Evolutionary conservation across 331 rosid genomes (phyloP).

Genomic region (Rhamnella rubrinervis): DNA sequence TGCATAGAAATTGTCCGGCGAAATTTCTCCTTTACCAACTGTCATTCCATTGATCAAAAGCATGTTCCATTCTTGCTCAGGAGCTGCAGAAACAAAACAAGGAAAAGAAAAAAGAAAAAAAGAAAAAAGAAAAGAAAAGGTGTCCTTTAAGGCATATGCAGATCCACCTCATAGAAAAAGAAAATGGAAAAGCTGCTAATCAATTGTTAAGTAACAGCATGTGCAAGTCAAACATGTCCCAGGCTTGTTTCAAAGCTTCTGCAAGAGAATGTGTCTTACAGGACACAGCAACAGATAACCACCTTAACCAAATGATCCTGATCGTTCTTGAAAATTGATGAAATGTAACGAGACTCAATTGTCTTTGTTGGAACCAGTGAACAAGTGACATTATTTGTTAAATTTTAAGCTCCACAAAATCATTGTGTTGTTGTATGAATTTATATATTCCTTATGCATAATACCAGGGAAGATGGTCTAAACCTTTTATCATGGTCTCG

Average conservation of each 20-base stretch:
- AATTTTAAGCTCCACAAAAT: not conserved
- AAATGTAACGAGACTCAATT: too few relatives aligned
- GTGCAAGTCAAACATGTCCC: slow-evolving; percentile 1
- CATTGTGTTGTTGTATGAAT: too few relatives aligned
- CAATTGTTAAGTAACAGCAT: slow-evolving; percentile 1
- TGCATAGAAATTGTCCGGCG: slow-evolving; percentile 60
- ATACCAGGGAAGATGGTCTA: slow-evolving; percentile 18
- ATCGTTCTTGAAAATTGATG: not conserved
- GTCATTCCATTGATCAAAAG: slow-evolving; percentile 71
- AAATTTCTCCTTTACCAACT: slow-evolving; percentile 65
- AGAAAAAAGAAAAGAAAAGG: too few relatives aligned
- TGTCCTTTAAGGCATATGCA: not conserved
- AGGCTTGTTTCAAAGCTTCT: not conserved
- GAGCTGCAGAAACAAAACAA: slow-evolving; percentile 54
- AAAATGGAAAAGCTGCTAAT: not conserved
- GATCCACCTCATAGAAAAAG: slow-evolving; percentile 3
- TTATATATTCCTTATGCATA: not conserved
- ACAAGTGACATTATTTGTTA: not conserved
- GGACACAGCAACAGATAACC: not conserved
- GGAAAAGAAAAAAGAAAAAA: too few relatives aligned
- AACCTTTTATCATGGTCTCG: slow-evolving; percentile 84
- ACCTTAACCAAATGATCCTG: not conserved
- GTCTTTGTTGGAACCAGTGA: slow-evolving; percentile 1
- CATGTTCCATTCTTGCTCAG: slow-evolving; percentile 86
- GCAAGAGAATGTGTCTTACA: not conserved